Percentiles rank a stretch among this genome's conserved stretches.
phyloP scores from a whole-genome alignment of 306 rosid genomes.

The Biancaea sappan region DNA sequence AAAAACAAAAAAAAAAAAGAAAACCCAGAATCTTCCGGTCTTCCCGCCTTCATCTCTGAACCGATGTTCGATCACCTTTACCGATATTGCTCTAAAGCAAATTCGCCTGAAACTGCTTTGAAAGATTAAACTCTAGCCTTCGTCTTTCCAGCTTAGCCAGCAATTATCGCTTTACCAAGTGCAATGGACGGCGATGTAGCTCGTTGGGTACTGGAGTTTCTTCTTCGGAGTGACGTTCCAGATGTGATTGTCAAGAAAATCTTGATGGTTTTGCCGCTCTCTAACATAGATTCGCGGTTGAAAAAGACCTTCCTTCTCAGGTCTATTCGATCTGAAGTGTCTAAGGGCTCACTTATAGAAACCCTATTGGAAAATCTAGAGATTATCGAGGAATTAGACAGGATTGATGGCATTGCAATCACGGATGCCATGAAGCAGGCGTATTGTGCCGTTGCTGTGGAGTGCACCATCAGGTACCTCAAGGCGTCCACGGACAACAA shows the following conservation, averaged over 20 bases:
- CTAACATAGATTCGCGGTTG: slow-evolving; percentile 54
- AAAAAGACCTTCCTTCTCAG: slow-evolving; percentile 67
- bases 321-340: slow-evolving; percentile 45
- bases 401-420: slow-evolving; percentile 20
- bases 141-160: not conserved
- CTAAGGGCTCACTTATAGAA: slow-evolving; percentile 50
- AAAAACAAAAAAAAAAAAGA: too few species aligned
- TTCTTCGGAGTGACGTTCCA: slow-evolving; percentile 54
- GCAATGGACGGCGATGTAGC: slow-evolving; percentile 47
- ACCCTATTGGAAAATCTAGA: slow-evolving; percentile 52
- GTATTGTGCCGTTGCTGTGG: slow-evolving; percentile 72
- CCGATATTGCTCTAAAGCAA: not conserved
- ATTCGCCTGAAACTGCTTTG: not conserved
- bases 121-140: not conserved
- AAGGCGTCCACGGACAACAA: slow-evolving; percentile 25
- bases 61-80: too few species aligned
- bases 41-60: too few species aligned
- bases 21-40: too few species aligned
- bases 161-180: not conserved
- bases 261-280: slow-evolving; percentile 43
- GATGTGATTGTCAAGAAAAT: slow-evolving; percentile 39
- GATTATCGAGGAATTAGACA: slow-evolving; percentile 49
- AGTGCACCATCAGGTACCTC: slow-evolving; percentile 64
- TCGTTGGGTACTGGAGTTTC: slow-evolving; percentile 65
- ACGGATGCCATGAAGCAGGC: slow-evolving; percentile 53